These are phyloP conservation scores for Harringtonia aguacate DNA, from an alignment of 2,329 filamentous ascomycete genomes.

Conservation along the genomic window DNA sequence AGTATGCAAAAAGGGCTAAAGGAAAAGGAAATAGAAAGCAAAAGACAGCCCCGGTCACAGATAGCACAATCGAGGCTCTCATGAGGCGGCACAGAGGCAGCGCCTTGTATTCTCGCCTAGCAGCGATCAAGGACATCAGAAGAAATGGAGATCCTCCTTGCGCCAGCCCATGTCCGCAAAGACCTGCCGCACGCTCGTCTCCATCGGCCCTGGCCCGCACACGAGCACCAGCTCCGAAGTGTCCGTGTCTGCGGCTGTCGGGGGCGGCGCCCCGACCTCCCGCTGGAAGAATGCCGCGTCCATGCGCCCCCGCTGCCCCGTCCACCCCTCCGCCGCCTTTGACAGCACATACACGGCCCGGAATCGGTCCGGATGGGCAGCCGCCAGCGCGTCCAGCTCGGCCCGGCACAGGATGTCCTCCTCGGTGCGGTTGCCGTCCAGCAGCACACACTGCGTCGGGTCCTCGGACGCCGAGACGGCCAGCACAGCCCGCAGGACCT, in stretches of 20 bases:
- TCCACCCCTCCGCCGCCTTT: constrained; percentile 53
- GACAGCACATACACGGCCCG: constrained; percentile 61
- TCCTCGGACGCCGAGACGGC: constrained; percentile 53
- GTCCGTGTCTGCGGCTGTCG: constrained; percentile 7
- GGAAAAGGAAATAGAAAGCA: no score
- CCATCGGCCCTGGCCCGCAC: constrained; percentile 69
- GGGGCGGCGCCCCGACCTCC: constrained; percentile 31
- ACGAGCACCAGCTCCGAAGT: constrained; percentile 64
- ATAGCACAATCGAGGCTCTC: no score
- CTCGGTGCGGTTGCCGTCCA: constrained; percentile 67
- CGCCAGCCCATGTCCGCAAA: constrained; percentile 53
- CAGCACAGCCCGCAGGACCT: constrained; percentile 67
- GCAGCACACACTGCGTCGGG: constrained; percentile 55
- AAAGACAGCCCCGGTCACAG: no score
- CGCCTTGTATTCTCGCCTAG: no score
- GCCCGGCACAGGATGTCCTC: constrained; percentile 73
- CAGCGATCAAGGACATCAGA: constrained; percentile 29
- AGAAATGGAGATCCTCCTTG: constrained; percentile 65
- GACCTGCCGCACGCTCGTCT: constrained; percentile 51
- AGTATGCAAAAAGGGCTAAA: no score
- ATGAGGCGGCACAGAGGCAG: no score
- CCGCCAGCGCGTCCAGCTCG: constrained; percentile 57
- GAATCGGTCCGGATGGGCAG: constrained; percentile 42
- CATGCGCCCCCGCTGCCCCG: constrained; percentile 57
- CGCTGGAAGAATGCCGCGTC: constrained; percentile 49